Evolutionary conservation across 2,329 filamentous ascomycete genomes (phyloP).

Genomic region (Ambrosiella cleistominuta): DNA sequence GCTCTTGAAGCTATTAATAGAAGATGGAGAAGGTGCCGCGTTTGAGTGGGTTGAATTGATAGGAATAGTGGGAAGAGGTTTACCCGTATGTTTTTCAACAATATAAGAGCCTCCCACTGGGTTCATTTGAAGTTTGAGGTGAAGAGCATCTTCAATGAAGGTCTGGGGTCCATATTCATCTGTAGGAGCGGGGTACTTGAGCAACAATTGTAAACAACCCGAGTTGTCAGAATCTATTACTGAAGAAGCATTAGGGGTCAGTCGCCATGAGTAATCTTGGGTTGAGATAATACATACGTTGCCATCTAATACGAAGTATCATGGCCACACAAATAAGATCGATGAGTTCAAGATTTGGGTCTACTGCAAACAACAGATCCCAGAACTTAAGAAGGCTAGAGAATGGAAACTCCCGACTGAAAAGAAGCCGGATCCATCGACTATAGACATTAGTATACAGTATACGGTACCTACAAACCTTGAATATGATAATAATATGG

Average conservation of each 20-base stretch:
- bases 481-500: background rate
- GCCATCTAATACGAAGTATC: constrained; percentile 81
- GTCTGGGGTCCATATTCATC: constrained; percentile 50
- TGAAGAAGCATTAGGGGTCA: constrained; percentile 22
- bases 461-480: background rate
- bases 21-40: constrained; percentile 17
- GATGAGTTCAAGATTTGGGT: constrained; percentile 61
- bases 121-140: constrained; percentile 48
- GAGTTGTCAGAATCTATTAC: constrained; percentile 82
- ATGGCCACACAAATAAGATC: constrained; percentile 89
- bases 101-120: constrained; percentile 44
- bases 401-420: constrained; percentile 85
- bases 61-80: constrained; percentile 14
- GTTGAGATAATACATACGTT: constrained; percentile 36
- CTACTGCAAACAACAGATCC: constrained; percentile 81
- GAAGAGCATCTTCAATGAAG: constrained; percentile 73
- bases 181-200: constrained; percentile 61
- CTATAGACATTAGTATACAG: constrained; percentile 24
- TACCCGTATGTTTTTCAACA: constrained; percentile 52
- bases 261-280: background rate
- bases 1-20: constrained; percentile 23
- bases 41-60: background rate
- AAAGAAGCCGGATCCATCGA: constrained; percentile 84
- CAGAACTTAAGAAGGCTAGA: constrained; percentile 69
- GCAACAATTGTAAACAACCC: constrained; percentile 58